Conservation (phyloP, 257 asterid species). For the Nicotiana noctiflora region DNA sequence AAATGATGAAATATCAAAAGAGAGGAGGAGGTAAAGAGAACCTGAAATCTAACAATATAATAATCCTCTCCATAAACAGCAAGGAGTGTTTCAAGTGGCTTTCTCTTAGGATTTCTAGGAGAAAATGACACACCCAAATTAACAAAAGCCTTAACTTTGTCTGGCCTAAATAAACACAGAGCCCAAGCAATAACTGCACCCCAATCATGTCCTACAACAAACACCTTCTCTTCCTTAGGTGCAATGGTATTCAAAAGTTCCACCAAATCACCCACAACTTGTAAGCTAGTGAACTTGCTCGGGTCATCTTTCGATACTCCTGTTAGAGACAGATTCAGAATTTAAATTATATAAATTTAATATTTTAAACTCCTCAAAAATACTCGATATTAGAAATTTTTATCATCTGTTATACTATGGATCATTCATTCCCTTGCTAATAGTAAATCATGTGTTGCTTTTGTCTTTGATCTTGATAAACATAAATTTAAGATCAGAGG, state of each 20-base stretch:
- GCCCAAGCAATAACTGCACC: conserved; percentile 44
- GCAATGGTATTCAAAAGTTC: conserved; percentile 29
- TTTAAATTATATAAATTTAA: no score
- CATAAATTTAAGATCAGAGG: no score
- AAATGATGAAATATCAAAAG: neutral
- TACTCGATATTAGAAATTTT: no score
- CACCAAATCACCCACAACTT: conserved; percentile 22
- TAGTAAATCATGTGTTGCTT: no score
- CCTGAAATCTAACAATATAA: conserved; percentile 55
- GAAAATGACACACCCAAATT: conserved; percentile 32
- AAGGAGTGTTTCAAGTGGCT: conserved; percentile 23
- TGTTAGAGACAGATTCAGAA: neutral
- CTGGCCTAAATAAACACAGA: conserved; percentile 42
- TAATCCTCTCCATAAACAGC: conserved; percentile 37
- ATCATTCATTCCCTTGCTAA: no score
- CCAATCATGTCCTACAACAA: conserved; percentile 56
- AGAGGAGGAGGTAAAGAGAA: neutral
- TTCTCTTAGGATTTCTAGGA: conserved; percentile 27
- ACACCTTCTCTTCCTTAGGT: conserved; percentile 29
- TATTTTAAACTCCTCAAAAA: no score
- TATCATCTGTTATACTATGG: no score
- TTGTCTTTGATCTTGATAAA: no score
- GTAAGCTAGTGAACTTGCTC: neutral
- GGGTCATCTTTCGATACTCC: neutral
- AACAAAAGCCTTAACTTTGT: conserved; percentile 35